Percentiles rank a stretch among this genome's conserved stretches.
Evolutionary conservation across 768 basidiomycete species (phyloP).

Genomic region (Calocybe indica): DNA sequence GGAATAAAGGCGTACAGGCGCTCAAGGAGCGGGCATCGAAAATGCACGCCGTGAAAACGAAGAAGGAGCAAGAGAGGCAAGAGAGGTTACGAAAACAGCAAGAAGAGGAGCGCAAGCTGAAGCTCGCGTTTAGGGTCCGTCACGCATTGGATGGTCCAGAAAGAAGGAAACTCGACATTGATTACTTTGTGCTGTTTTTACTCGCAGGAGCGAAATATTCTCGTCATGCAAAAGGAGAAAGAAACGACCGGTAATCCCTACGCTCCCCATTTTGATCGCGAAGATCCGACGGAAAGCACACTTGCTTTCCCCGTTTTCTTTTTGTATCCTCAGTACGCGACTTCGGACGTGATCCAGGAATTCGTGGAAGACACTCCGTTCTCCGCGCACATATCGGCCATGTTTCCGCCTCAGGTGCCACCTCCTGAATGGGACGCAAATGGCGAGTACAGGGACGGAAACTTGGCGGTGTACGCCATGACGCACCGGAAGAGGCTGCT

Average conservation of each 20-base stretch:
- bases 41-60: slow-evolving; percentile 43
- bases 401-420: slow-evolving; percentile 74
- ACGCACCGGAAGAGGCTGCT: slow-evolving; percentile 72
- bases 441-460: slow-evolving; percentile 56
- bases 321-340: slow-evolving; percentile 86
- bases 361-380: slow-evolving; percentile 87
- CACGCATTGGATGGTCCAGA: neutral
- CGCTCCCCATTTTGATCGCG: slow-evolving; percentile 59
- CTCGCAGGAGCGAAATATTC: slow-evolving; percentile 67
- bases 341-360: slow-evolving; percentile 81
- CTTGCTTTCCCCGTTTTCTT: slow-evolving; percentile 87
- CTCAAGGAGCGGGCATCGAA: slow-evolving; percentile 43
- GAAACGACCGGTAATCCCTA: slow-evolving; percentile 46
- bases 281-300: slow-evolving; percentile 51
- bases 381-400: slow-evolving; percentile 63
- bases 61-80: slow-evolving; percentile 41
- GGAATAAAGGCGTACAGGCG: slow-evolving; percentile 46
- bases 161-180: slow-evolving; percentile 1
- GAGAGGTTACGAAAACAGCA: slow-evolving; percentile 44
- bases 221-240: slow-evolving; percentile 46
- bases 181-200: slow-evolving; percentile 2
- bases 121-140: slow-evolving; percentile 61
- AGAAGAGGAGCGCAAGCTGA: slow-evolving; percentile 48
- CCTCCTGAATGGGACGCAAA: slow-evolving; percentile 73
- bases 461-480: slow-evolving; percentile 78